phyloP scores from a whole-genome alignment of 1,139 yeast species.

The Diutina sp. region DNA sequence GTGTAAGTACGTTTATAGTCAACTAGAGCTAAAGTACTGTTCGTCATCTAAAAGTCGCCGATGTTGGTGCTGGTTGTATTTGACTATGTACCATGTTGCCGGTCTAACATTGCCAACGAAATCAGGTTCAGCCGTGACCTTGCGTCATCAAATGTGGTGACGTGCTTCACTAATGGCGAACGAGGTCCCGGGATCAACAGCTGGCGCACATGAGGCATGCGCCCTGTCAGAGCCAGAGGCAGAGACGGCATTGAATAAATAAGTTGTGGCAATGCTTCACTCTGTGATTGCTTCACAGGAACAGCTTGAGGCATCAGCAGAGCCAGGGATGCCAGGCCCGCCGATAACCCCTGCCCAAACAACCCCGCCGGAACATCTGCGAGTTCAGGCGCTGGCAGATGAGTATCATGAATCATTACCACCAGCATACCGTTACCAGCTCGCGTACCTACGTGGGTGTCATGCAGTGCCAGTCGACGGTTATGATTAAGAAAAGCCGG shows the following conservation, averaged over 20 bases:
- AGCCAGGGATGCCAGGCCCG: background rate
- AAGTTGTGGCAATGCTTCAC: background rate
- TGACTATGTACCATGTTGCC: background rate
- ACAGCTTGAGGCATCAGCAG: background rate
- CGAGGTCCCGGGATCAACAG: background rate
- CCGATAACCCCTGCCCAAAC: slow-evolving; percentile 3
- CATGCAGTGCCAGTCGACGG: slow-evolving; percentile 5
- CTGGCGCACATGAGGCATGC: background rate
- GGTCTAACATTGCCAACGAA: background rate
- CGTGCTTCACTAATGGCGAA: background rate
- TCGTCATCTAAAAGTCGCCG: too few species aligned
- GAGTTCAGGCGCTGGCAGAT: slow-evolving; percentile 14
- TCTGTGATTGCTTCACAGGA: background rate
- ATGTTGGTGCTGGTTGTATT: background rate
- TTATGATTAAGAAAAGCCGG: slow-evolving; percentile 15
- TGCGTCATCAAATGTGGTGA: background rate
- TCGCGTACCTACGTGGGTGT: slow-evolving; percentile 5
- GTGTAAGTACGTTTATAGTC: too few species aligned
- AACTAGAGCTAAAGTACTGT: too few species aligned
- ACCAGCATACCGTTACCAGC: slow-evolving; percentile 13
- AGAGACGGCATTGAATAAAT: background rate
- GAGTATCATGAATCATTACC: slow-evolving; percentile 16
- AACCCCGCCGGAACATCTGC: slow-evolving; percentile 32
- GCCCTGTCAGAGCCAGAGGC: background rate
- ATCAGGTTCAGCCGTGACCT: background rate